These are phyloP conservation scores for Fagus sylvatica DNA, from an alignment of 306 rosid genomes.

Conservation along the genomic window DNA sequence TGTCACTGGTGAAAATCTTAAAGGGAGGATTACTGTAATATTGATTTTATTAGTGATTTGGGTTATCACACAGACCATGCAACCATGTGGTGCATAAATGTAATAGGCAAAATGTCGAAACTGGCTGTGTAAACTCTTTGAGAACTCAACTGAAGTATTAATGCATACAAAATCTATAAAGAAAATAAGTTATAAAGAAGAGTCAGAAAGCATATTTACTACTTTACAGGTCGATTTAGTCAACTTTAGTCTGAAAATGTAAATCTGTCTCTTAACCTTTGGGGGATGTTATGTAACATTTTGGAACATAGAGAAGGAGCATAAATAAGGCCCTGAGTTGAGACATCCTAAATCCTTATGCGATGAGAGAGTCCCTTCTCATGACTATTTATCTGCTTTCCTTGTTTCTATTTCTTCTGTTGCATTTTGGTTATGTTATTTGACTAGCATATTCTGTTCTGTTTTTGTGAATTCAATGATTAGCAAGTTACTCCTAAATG, in stretches of 20 bases:
- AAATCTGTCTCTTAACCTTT: background rate
- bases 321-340: background rate
- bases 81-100: background rate
- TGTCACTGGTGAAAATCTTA: background rate
- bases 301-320: background rate
- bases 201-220: background rate
- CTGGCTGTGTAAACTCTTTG: background rate
- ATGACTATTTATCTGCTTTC: background rate
- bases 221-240: background rate
- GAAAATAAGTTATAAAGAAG: background rate
- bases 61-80: background rate
- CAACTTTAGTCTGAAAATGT: background rate
- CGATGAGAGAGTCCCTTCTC: constrained; percentile 4
- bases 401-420: constrained; percentile 14
- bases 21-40: background rate
- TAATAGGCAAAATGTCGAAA: background rate
- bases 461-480: constrained; percentile 5
- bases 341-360: background rate
- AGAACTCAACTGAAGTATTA: background rate
- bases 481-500: background rate
- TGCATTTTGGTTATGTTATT: constrained; percentile 14
- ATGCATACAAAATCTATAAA: background rate
- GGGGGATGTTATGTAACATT: background rate
- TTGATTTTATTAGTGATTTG: background rate
- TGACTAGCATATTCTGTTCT: constrained; percentile 8